Evolutionary conservation across 345 rosid genomes (phyloP), one percentile per base, ranked within the genome.

Genomic region (Hibiscus mutabilis): DNA sequence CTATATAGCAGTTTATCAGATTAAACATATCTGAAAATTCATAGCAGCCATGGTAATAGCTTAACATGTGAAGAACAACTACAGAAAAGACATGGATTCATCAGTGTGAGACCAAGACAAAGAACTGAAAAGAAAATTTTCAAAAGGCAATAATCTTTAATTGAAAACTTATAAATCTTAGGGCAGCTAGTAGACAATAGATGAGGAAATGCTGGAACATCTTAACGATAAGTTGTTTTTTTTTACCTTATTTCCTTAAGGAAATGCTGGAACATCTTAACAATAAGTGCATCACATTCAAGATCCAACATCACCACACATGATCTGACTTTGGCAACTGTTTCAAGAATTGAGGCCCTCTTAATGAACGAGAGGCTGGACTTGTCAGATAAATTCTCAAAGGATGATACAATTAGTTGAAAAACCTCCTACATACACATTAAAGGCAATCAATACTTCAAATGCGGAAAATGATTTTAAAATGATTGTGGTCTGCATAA

Each of bases 231-330:
- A 72, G 61, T n/a, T 22, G 24, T 10, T 10, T 59, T 44, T 25
- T 42, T 59, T 13, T 71, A 71, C 99, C 99, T 90, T 78, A 95
- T 82, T 70, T 85, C 75, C 79, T 85, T 87, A 8, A 37, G 42
- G 42, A 96, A 91, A 81, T 82, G 80, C 81, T 37, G 42, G 42
- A 37, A 37, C 42, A 37, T 37, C 42, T 37, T 2, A 37, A 37
- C 1, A 2, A 37, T 37, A 1, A 37, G 42, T 37, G 42, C 42
- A 79, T 96, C 95, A 44, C 98, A 96, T 83, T 92, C 99, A 22
- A 96, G 93, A 86, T 96, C 98, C 92, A 96, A 69, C 99, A 96
- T 96, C 80, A 92, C 96, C 22, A 91, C 96, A 66, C 97, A 92
- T 3, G 97, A 96, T 68, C 95, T 82, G 80, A 96, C 99, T 83